Evolutionary conservation across 768 basidiomycete species (phyloP), one percentile per base, ranked within the genome.

Genomic region (Leccinum barrowsii): DNA sequence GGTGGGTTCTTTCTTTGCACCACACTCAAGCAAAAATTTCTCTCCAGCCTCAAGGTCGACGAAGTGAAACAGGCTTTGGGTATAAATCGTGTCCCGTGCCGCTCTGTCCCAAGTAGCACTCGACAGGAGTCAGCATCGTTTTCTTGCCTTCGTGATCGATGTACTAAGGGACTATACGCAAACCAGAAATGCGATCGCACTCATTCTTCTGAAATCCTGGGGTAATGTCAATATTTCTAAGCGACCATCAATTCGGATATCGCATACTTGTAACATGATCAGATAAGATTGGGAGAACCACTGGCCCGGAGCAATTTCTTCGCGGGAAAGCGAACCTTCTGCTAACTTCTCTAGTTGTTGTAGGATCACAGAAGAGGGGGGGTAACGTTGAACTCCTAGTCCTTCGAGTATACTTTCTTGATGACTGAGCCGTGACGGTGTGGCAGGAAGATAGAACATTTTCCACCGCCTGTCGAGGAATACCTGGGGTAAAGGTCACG

Each of bases 11-110:
- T 83, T 83, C 65, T 84, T 88, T 19, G 94, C 90, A 5, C 94
- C 94, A 64, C 92, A 91, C 6, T 88, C 86, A 52, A 79, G 81
- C 37, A 98, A 77, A 72, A 98, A 97, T 65, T 92, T 94, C 34
- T 88, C 94, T 7, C 77, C 74, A 1, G 77, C 65, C 0, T 92
- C 94, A 70, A 95, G 95, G 68, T 94, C 85, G 52, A 98, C 85
- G 64, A 94, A 96, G 22, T 83, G 80, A 68, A 97, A 95, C 1
- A 95, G 76, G 22, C 59, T 87, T 85, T 2, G 86, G 85, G 66
- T 90, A 87, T 30, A 92, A 83, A 15, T 80, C 77, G 21, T 80
- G 78, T 26, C 77, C 73, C 8, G 75, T 71, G 26, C 26, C 26
- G 44, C 77, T 75, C 32, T 77, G 74, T 5, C 79, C 81, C 60